Evolutionary conservation across 2,329 filamentous ascomycete species (phyloP).

Genomic region (Phyllosticta citribraziliensis): DNA sequence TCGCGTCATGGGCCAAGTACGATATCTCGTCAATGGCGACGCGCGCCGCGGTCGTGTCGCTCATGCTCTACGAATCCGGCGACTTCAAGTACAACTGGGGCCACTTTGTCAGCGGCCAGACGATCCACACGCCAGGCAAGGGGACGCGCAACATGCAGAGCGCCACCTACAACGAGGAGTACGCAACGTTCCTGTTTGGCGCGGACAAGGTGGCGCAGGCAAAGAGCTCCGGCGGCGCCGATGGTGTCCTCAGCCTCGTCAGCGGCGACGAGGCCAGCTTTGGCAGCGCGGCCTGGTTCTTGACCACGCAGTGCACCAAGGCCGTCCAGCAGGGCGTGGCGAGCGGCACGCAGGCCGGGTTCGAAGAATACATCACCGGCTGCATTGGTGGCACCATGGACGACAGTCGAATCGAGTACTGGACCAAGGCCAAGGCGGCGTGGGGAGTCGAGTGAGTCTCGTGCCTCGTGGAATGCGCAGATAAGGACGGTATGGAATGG

Average conservation of each 20-base stretch:
- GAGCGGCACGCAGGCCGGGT: conserved; percentile 40
- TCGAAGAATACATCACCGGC: conserved; percentile 40
- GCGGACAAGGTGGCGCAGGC: conserved; percentile 21
- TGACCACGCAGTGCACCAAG: conserved; percentile 43
- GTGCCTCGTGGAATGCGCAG: background rate
- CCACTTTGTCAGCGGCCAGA: conserved; percentile 38
- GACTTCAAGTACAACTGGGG: conserved; percentile 66
- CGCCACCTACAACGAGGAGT: conserved; percentile 44
- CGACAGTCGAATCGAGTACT: conserved; percentile 2
- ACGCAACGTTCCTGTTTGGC: conserved; percentile 40
- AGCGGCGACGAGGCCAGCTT: conserved; percentile 44
- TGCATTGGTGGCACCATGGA: conserved; percentile 9
- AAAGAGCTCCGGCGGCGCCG: conserved; percentile 26
- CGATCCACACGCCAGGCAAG: conserved; percentile 46
- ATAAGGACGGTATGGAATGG: background rate
- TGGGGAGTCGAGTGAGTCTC: conserved; percentile 1
- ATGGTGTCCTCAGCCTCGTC: conserved; percentile 43
- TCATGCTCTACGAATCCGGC: conserved; percentile 62
- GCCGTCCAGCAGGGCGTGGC: conserved; percentile 36
- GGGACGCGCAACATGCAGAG: conserved; percentile 62
- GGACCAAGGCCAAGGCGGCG: conserved; percentile 7
- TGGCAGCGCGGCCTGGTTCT: conserved; percentile 52
- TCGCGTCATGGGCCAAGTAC: conserved; percentile 48
- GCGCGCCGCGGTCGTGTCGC: conserved; percentile 59
- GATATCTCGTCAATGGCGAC: conserved; percentile 44